These are phyloP conservation scores for Guyanaporus albipodus DNA, from an alignment of 768 basidiomycete genomes.

Conservation along the genomic window DNA sequence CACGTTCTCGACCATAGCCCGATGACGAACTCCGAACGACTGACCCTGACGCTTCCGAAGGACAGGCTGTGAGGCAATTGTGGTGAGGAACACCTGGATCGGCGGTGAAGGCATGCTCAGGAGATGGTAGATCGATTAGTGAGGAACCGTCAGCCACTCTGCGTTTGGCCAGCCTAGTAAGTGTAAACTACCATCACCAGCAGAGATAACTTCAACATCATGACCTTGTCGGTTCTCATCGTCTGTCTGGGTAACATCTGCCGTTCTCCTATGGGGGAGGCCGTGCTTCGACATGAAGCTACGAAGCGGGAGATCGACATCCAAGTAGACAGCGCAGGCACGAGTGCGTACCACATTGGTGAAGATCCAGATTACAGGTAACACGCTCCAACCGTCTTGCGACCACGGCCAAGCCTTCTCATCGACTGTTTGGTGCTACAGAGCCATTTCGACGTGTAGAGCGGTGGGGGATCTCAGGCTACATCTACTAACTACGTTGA, in stretches of 20 bases:
- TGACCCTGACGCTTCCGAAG: constrained; percentile 77
- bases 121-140: constrained; percentile 5
- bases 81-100: constrained; percentile 78
- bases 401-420: neutral
- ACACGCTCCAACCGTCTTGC: constrained; percentile 10
- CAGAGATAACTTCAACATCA: constrained; percentile 9
- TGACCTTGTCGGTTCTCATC: constrained; percentile 55
- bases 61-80: constrained; percentile 76
- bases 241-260: constrained; percentile 86
- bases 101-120: constrained; percentile 74
- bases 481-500: neutral
- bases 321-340: constrained; percentile 79
- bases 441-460: constrained; percentile 66
- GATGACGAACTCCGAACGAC: constrained; percentile 1
- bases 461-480: constrained; percentile 43
- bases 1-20: neutral
- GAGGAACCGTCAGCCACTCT: no score
- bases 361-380: constrained; percentile 83
- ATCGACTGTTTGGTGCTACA: constrained; percentile 22
- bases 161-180: no score
- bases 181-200: neutral
- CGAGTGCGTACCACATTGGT: constrained; percentile 77
- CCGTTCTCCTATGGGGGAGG: constrained; percentile 91
- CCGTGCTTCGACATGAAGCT: constrained; percentile 70
- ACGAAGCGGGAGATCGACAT: constrained; percentile 63